These are phyloP conservation scores for Aspergillus spinulosporus DNA, from an alignment of 2,329 filamentous ascomycete species.

Conservation along the genomic window DNA sequence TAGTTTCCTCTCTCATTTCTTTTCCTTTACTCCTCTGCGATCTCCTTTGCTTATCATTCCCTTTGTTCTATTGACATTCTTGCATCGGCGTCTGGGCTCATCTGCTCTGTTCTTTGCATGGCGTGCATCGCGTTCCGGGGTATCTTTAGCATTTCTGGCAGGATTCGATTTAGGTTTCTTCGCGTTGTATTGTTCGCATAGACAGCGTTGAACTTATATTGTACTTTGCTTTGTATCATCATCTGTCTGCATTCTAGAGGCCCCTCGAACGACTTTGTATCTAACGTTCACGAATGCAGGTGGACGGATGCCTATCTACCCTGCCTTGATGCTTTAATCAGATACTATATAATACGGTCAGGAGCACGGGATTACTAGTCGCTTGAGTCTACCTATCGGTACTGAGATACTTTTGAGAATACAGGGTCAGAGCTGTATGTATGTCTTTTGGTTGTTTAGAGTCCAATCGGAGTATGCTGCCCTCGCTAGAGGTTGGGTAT, in stretches of 20 bases:
- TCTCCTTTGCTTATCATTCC: slow-evolving; percentile 3
- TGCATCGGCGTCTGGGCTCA: slow-evolving; percentile 11
- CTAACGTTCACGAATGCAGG: too few species aligned
- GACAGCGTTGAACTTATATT: slow-evolving; percentile 18
- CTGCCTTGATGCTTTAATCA: too few species aligned
- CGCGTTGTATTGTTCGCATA: slow-evolving; percentile 8
- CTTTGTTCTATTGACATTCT: slow-evolving; percentile 2
- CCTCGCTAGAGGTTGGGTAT: too few species aligned
- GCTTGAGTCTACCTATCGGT: too few species aligned
- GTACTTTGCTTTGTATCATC: neutral
- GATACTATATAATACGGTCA: too few species aligned
- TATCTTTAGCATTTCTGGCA: slow-evolving; percentile 5
- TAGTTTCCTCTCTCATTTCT: slow-evolving; percentile 1
- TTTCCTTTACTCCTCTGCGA: neutral
- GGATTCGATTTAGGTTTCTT: slow-evolving; percentile 9
- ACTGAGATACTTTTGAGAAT: too few species aligned
- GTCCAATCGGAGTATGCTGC: too few species aligned
- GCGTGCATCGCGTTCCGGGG: slow-evolving; percentile 14
- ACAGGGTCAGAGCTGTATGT: too few species aligned
- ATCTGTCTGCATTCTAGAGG: neutral
- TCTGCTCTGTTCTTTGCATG: slow-evolving; percentile 17
- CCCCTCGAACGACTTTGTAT: neutral
- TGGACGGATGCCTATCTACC: too few species aligned
- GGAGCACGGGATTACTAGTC: too few species aligned
- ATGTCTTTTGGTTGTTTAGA: too few species aligned